Evolutionary conservation across 805 yeast species (phyloP).

Genomic region (Danielia oregonensis): DNA sequence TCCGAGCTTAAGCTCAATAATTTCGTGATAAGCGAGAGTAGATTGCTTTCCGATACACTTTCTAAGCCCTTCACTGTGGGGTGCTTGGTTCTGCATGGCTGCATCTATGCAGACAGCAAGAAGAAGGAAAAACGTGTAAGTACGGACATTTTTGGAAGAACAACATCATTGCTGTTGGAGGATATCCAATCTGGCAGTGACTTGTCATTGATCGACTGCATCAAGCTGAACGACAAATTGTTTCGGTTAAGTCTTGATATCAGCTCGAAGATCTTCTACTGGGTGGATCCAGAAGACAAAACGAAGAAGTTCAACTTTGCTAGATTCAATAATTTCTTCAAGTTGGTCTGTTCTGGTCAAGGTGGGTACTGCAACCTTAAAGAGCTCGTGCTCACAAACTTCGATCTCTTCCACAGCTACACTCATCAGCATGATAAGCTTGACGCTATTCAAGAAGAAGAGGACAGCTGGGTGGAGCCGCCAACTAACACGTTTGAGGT

Average conservation of each 20-base stretch:
- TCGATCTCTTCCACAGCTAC: slow-evolving; percentile 24
- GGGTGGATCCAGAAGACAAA: slow-evolving; percentile 10
- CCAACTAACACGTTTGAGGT: slow-evolving; percentile 20
- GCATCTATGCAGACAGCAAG: slow-evolving; percentile 12
- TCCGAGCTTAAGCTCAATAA: slow-evolving; percentile 42
- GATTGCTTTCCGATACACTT: slow-evolving; percentile 11
- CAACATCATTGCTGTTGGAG: slow-evolving; percentile 33
- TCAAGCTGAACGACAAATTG: slow-evolving; percentile 33
- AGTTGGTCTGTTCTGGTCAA: slow-evolving; percentile 31
- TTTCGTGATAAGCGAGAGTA: slow-evolving; percentile 45
- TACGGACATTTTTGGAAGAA: slow-evolving; percentile 39
- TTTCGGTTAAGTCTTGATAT: slow-evolving; percentile 44
- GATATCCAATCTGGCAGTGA: slow-evolving; percentile 42
- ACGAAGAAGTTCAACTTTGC: slow-evolving; percentile 27
- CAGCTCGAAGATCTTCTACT: slow-evolving; percentile 43
- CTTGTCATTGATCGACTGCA: slow-evolving; percentile 47
- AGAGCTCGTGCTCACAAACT: slow-evolving; percentile 26
- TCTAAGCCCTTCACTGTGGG: slow-evolving; percentile 5
- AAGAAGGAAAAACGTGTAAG: slow-evolving; percentile 12
- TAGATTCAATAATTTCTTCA: slow-evolving; percentile 23
- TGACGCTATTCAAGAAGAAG: slow-evolving; percentile 4
- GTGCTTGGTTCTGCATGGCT: slow-evolving; percentile 11
- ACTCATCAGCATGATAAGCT: slow-evolving; percentile 14
- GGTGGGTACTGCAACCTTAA: slow-evolving; percentile 28
- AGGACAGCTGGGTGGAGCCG: slow-evolving; percentile 19